phyloP scores from a whole-genome alignment of 108 stramenopile species.

The Fistulifera pelliculosa region DNA sequence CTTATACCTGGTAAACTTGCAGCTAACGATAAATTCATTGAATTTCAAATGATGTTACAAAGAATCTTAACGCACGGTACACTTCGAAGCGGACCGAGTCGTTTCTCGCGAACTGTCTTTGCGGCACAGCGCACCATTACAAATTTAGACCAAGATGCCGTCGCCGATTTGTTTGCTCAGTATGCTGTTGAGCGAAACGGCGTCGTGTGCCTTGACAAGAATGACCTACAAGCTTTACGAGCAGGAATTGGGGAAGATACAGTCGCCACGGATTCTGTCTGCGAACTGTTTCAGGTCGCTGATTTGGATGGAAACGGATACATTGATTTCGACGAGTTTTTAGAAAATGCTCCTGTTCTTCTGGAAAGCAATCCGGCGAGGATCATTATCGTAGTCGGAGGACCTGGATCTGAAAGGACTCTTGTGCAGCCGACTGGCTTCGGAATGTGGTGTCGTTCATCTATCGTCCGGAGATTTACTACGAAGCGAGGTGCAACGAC shows the following conservation, averaged over 20 bases:
- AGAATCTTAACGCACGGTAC: too few relatives aligned
- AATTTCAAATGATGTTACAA: too few relatives aligned
- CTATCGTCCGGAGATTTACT: slow-evolving; percentile 90
- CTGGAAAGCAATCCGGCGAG: slow-evolving; percentile 60
- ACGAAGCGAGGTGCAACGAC: slow-evolving; percentile 77
- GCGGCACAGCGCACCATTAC: too few relatives aligned
- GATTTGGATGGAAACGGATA: slow-evolving; percentile 50
- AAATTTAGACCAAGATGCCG: slow-evolving; percentile 35
- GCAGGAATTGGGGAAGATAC: slow-evolving; percentile 46
- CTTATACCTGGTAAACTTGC: too few relatives aligned
- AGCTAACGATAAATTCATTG: too few relatives aligned
- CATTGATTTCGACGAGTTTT: slow-evolving; percentile 56
- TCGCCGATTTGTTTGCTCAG: slow-evolving; percentile 61
- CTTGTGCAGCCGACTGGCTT: slow-evolving; percentile 53
- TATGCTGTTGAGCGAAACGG: slow-evolving; percentile 28
- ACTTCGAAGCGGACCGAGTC: too few relatives aligned
- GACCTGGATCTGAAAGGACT: slow-evolving; percentile 95
- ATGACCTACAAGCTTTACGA: slow-evolving; percentile 43
- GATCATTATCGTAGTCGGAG: slow-evolving; percentile 89
- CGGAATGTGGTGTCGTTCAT: slow-evolving; percentile 88
- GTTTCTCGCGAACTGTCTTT: too few relatives aligned
- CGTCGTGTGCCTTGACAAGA: slow-evolving; percentile 33
- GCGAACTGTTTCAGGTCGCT: slow-evolving; percentile 44
- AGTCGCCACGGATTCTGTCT: slow-evolving; percentile 31
- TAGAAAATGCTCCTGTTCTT: slow-evolving; percentile 37